Evolutionary conservation across 495 filamentous ascomycete species (phyloP).

Genomic region (Daldinia decipiens): DNA sequence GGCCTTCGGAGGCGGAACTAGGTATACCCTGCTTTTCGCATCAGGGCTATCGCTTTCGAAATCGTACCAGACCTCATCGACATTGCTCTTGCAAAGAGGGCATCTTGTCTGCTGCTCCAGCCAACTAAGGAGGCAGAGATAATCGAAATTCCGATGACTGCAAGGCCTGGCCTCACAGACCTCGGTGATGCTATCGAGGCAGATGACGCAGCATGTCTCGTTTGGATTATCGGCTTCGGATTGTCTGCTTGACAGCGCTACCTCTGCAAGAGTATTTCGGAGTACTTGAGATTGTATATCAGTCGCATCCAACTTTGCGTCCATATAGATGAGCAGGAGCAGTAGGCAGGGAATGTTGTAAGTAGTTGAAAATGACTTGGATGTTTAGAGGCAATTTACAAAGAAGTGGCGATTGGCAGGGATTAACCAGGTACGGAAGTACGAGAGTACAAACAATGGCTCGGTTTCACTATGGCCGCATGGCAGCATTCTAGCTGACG

Average conservation of each 20-base stretch:
- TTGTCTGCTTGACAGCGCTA: constrained; percentile 47
- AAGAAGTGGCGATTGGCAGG: neutral
- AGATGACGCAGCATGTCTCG: constrained; percentile 70
- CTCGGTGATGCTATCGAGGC: constrained; percentile 78
- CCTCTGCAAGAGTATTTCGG: constrained; percentile 58
- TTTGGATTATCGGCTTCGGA: constrained; percentile 35
- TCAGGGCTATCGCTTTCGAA: constrained; percentile 60
- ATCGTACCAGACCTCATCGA: constrained; percentile 75
- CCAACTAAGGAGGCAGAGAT: constrained; percentile 85
- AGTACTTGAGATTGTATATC: constrained; percentile 58
- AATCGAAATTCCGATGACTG: constrained; percentile 83
- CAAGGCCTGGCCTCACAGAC: constrained; percentile 77
- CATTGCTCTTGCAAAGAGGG: constrained; percentile 78
- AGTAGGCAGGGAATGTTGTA: neutral
- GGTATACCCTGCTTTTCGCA: constrained; percentile 63
- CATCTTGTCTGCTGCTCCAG: constrained; percentile 76
- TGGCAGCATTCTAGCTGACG: neutral
- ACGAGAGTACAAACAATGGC: neutral
- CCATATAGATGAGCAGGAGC: constrained; percentile 42
- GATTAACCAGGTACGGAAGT: neutral
- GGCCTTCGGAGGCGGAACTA: constrained; percentile 46
- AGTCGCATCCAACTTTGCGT: constrained; percentile 33
- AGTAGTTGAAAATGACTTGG: neutral
- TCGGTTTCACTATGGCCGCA: neutral
- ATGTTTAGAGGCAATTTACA: neutral